These are phyloP conservation scores for Curvularia verruculosa DNA, from an alignment of 2,329 filamentous ascomycete genomes.

Conservation along the genomic window DNA sequence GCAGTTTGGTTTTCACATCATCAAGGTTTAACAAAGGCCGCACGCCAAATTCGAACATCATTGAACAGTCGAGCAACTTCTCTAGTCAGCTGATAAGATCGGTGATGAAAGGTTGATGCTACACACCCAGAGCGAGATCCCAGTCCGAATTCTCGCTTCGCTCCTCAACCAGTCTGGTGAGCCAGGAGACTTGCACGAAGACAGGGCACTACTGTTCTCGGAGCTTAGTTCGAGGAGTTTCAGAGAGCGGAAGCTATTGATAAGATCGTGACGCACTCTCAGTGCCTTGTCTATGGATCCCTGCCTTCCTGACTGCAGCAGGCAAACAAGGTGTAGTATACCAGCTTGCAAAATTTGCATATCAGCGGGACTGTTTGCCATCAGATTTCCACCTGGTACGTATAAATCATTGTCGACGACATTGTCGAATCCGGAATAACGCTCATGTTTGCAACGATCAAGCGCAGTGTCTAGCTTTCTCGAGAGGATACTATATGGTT, in stretches of 20 bases:
- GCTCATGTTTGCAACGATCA: background rate
- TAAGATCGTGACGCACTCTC: slow-evolving; percentile 4
- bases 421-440: background rate
- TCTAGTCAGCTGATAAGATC: background rate
- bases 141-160: slow-evolving; percentile 13
- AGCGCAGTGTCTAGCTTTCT: background rate
- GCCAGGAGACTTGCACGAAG: background rate
- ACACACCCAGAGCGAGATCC: slow-evolving; percentile 17
- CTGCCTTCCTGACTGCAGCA: slow-evolving; percentile 18
- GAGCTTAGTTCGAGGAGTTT: slow-evolving; percentile 1
- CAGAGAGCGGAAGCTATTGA: slow-evolving; percentile 14
- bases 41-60: slow-evolving; percentile 16
- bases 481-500: background rate
- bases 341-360: slow-evolving; percentile 14
- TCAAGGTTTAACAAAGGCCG: slow-evolving; percentile 17
- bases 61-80: slow-evolving; percentile 12
- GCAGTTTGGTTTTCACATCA: slow-evolving; percentile 12
- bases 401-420: background rate
- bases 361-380: background rate
- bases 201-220: background rate
- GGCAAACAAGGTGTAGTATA: slow-evolving; percentile 15
- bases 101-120: background rate
- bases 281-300: slow-evolving; percentile 8
- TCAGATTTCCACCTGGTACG: background rate
- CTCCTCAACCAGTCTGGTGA: background rate